phyloP scores from a whole-genome alignment of 2,329 filamentous ascomycete species.

The Alternaria brassicicola region DNA sequence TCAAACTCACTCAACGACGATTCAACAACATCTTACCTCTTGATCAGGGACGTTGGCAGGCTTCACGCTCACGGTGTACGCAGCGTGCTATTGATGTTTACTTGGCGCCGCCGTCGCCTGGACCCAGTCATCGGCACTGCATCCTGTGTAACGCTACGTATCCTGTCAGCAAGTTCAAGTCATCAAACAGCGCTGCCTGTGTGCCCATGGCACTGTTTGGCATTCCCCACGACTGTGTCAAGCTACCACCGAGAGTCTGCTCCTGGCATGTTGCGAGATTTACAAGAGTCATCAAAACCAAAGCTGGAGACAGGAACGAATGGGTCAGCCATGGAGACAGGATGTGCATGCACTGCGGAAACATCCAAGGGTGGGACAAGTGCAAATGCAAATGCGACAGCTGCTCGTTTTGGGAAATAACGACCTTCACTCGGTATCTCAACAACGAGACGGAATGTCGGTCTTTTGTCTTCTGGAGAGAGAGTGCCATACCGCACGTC shows the following conservation, averaged over 20 bases:
- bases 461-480: constrained; percentile 35
- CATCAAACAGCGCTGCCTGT: constrained; percentile 40
- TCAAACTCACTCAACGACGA: constrained; percentile 45
- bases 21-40: constrained; percentile 39
- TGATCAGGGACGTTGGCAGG: constrained; percentile 18
- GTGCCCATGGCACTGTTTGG: constrained; percentile 10
- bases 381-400: constrained; percentile 42
- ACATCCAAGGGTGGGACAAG: constrained; percentile 30
- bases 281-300: constrained; percentile 27
- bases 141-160: constrained; percentile 41
- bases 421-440: constrained; percentile 42
- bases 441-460: constrained; percentile 35
- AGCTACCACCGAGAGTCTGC: constrained; percentile 41
- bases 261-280: constrained; percentile 44
- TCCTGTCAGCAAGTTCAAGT: constrained; percentile 37
- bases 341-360: constrained; percentile 48
- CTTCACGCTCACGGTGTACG: constrained; percentile 32
- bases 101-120: constrained; percentile 18
- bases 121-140: constrained; percentile 33
- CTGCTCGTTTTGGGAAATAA: constrained; percentile 34
- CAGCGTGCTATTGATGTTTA: constrained; percentile 38
- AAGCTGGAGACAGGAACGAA: constrained; percentile 28
- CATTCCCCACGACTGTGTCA: constrained; percentile 28
- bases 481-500: not conserved
- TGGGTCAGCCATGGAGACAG: constrained; percentile 34